Base-by-base conservation (phyloP, 176 grass and related monocot genomes). In the Aegilops longissima region DNA sequence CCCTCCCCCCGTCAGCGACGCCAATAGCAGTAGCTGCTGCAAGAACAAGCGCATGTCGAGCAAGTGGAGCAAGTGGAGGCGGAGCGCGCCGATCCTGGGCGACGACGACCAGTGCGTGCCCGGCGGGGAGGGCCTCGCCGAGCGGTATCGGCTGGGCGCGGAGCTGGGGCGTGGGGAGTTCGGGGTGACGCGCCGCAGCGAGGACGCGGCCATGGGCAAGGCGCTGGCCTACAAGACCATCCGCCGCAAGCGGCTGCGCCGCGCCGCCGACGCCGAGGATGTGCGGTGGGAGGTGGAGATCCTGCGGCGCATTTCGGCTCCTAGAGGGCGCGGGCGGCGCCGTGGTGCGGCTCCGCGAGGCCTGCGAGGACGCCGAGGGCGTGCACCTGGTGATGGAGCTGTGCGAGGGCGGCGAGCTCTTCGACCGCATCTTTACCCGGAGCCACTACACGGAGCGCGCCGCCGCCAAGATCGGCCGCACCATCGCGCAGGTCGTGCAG, bases 361-460 rank as follows among this genome's bases (percentile, higher is more conserved):
- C 95, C 5, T 89, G 76, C 86, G 95, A 97, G 92, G 90, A 97
- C 73, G 4, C 45, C 17, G 79, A 88, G 77, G 86, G 82, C 70
- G 94, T 99, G 83, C 97, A 99, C 89, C 87, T 99, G 76, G 94
- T 99, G 42, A 99, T 99, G 94, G 97, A 99, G 92, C 92, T 99
- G 66, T 99, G 97, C 86, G 97, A 99, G 80, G 97, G 97, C 76
- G 97, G 97, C 33, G 97, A 99, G 86, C 88, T 99, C 81, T 99
- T 99, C 83, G 97, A 99, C 82, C 94, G 97, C 79, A 99, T 99
- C 89, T 94, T 99, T 12, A 92, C 97, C 1, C 80, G 97, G 76
- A 87, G 97, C 0, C 94, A 99, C 90, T 99, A 99, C 89, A 94
- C 94, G 9, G 97, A 99, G 90, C 92, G 97, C 47, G 97, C 97